Percentiles rank a stretch among this genome's conserved stretches.
Evolutionary conservation across 1,139 yeast genomes (phyloP).

Genomic region (Pneumocystis wakefieldiae): DNA sequence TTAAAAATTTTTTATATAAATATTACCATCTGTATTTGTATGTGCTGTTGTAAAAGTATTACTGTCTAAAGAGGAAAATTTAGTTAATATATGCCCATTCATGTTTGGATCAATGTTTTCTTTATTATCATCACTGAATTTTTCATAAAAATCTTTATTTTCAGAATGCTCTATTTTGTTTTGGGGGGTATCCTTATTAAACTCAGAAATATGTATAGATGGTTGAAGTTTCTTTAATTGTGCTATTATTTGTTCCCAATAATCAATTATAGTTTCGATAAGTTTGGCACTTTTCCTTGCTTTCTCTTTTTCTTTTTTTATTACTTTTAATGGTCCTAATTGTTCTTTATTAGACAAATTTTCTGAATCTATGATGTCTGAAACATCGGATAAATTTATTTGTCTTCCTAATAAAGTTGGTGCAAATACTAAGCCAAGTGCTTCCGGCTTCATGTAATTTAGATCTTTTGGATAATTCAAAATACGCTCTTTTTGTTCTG

Average conservation of each 20-base stretch:
- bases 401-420: slow-evolving; percentile 8
- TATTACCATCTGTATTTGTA: not conserved
- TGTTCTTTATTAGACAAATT: slow-evolving; percentile 4
- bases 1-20: not conserved
- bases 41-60: not conserved
- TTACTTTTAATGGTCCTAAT: slow-evolving; percentile 3
- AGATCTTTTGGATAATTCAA: slow-evolving; percentile 1
- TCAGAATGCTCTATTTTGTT: not conserved
- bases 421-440: slow-evolving; percentile 10
- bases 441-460: slow-evolving; percentile 7
- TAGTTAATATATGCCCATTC: not conserved
- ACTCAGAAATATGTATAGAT: not conserved
- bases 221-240: not conserved
- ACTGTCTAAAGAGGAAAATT: not conserved
- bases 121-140: not conserved
- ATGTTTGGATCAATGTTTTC: not conserved
- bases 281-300: slow-evolving; percentile 7
- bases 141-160: not conserved
- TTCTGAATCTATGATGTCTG: not conserved
- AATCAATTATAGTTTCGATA: slow-evolving; percentile 5
- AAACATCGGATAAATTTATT: not conserved
- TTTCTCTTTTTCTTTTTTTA: slow-evolving; percentile 7
- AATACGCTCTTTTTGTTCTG: slow-evolving; percentile 2
- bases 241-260: slow-evolving; percentile 4
- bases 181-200: not conserved